Evolutionary conservation across 73 alveolate species (phyloP), one percentile per base, ranked within the genome.

Genomic region (Paraurostyla sp.): DNA sequence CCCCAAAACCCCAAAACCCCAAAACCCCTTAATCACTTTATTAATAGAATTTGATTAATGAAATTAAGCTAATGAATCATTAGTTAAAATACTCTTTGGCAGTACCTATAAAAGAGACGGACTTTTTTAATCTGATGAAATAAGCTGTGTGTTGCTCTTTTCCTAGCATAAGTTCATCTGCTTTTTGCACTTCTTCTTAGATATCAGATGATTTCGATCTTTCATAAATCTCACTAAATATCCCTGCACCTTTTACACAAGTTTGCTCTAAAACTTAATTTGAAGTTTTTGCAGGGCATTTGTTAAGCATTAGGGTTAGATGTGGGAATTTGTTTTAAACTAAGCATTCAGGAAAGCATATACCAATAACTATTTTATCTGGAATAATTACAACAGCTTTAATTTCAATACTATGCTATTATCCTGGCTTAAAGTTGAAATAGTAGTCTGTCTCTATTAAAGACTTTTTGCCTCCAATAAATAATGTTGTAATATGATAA

Each of bases 321-420:
- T 87, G 93, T 0, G 93, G 93, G 46, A 27, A 16, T 29, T 23
- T 23, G 33, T 87, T 87, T 23, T 71, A 76, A 13, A 49, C 33
- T 27, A 51, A 11, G 27, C 18, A 13, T n/a, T 87, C 35, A 15
- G 93, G 93, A 62, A 54, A 56, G 75, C 87, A 52, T 0, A 75
- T 25, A 16, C 80, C 84, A 22, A 76, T 87, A 32, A 87, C 25
- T 0, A 87, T 54, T 27, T 40, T 51, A 29, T 56, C 57, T 4
- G 78, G 78, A 18, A 76, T 51, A 43, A 15, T 22, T 35, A 87
- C 85, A 9, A 87, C 32, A 18, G 83, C 93, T 40, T 46, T 40
- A 11, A 87, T 49, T 20, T 38, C 48, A 6, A 87, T 23, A 32
- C n/a, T 40, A 30, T 22, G 25, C 59, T 54, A 36, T 16, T 15